phyloP scores from a whole-genome alignment of 2,329 filamentous ascomycete species.

The Phialocephala subalpina region DNA sequence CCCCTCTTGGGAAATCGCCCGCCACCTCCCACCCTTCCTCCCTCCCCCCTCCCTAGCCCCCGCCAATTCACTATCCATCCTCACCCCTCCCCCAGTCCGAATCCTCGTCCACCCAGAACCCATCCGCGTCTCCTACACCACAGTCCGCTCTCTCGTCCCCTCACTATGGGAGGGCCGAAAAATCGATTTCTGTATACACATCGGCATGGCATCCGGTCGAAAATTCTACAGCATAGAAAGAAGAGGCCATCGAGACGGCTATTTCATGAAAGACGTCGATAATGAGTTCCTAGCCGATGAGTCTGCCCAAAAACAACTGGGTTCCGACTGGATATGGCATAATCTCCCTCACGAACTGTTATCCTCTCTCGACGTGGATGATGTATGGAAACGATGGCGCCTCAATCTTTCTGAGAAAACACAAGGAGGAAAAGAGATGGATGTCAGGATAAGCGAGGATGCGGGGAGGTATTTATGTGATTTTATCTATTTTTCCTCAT shows the following conservation, averaged over 20 bases:
- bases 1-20: slow-evolving; percentile 82
- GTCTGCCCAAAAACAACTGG: slow-evolving; percentile 48
- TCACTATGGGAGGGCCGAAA: slow-evolving; percentile 54
- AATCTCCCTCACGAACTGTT: slow-evolving; percentile 62
- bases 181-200: slow-evolving; percentile 76
- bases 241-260: slow-evolving; percentile 75
- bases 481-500: slow-evolving; percentile 77
- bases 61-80: slow-evolving; percentile 43
- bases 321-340: slow-evolving; percentile 61
- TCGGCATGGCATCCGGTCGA: slow-evolving; percentile 77
- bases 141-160: slow-evolving; percentile 70
- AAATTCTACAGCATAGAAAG: slow-evolving; percentile 76
- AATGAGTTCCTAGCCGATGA: slow-evolving; percentile 60
- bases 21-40: slow-evolving; percentile 70
- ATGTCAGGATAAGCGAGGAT: slow-evolving; percentile 70
- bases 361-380: slow-evolving; percentile 64
- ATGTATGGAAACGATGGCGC: slow-evolving; percentile 65
- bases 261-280: slow-evolving; percentile 75
- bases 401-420: slow-evolving; percentile 34
- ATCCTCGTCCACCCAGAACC: slow-evolving; percentile 71
- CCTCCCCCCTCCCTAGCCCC: slow-evolving; percentile 47
- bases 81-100: slow-evolving; percentile 56
- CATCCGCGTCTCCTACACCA: slow-evolving; percentile 75
- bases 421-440: slow-evolving; percentile 45
- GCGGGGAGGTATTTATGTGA: slow-evolving; percentile 80